A percentile compares a stretch with the other conserved stretches of the same genome.
Evolutionary conservation across 2,329 filamentous ascomycete genomes (phyloP).

Genomic region (Microdochium trichocladiopsis): DNA sequence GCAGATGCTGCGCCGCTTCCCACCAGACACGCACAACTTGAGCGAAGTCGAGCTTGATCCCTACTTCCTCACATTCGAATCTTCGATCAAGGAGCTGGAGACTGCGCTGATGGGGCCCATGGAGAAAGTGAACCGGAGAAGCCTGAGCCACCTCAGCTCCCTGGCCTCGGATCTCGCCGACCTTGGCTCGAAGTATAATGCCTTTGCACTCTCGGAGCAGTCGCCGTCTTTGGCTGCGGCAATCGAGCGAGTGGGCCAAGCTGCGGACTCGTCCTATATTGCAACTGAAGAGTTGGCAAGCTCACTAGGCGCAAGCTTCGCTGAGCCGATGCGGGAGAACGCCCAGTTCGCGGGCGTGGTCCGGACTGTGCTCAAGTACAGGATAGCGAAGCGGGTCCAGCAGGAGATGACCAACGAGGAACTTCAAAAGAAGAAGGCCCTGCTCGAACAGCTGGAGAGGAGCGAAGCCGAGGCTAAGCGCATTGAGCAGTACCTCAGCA

Average conservation of each 20-base stretch:
- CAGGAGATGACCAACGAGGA: slow-evolving; percentile 97
- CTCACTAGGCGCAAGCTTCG: slow-evolving; percentile 85
- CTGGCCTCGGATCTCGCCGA: slow-evolving; percentile 86
- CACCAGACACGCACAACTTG: slow-evolving; percentile 66
- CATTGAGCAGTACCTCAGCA: slow-evolving; percentile 86
- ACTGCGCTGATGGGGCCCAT: slow-evolving; percentile 83
- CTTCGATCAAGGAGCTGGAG: slow-evolving; percentile 87
- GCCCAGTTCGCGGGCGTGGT: slow-evolving; percentile 96
- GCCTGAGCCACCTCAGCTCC: slow-evolving; percentile 76
- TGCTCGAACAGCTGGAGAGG: slow-evolving; percentile 83
- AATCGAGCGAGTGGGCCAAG: slow-evolving; percentile 91
- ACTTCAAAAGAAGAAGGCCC: slow-evolving; percentile 73
- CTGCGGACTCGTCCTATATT: slow-evolving; percentile 92
- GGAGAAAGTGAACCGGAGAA: slow-evolving; percentile 91
- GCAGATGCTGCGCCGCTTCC: slow-evolving; percentile 73
- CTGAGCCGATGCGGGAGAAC: slow-evolving; percentile 95
- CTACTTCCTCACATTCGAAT: slow-evolving; percentile 91
- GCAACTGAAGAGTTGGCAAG: slow-evolving; percentile 87
- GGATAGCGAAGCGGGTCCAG: slow-evolving; percentile 89
- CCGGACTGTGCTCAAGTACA: slow-evolving; percentile 77
- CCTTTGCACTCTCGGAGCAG: slow-evolving; percentile 90
- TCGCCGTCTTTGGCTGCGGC: slow-evolving; percentile 82
- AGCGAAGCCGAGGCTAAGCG: slow-evolving; percentile 90
- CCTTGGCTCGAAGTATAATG: slow-evolving; percentile 91
- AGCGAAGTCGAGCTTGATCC: slow-evolving; percentile 89